Conservation (phyloP, 148 eudicot species). For the Silene uniflora region DNA sequence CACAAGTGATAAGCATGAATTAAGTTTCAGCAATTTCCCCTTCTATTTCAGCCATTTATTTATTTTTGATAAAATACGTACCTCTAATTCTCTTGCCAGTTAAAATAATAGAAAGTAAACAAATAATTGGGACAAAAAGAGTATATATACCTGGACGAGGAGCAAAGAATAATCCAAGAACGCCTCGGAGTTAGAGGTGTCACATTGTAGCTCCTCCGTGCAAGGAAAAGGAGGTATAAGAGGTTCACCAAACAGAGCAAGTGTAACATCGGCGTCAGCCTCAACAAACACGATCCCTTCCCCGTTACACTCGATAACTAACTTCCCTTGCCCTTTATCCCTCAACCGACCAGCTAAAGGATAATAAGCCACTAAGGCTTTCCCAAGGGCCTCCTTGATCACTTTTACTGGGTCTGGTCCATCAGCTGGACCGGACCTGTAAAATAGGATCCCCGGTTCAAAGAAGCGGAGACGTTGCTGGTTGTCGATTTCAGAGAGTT, state of each 20-base stretch:
- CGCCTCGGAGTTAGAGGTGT: conserved; percentile 4
- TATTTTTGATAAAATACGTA: too few species aligned
- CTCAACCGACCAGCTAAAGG: conserved; percentile 39
- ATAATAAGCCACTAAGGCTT: conserved; percentile 36
- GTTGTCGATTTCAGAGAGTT: conserved; percentile 36
- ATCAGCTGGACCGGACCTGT: conserved; percentile 16
- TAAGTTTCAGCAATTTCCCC: too few species aligned
- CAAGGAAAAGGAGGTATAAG: conserved; percentile 28
- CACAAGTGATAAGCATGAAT: too few species aligned
- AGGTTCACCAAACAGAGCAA: conserved; percentile 17
- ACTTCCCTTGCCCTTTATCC: conserved; percentile 25
- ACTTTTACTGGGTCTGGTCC: conserved; percentile 26
- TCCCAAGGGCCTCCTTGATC: conserved; percentile 33
- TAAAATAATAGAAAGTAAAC: too few species aligned
- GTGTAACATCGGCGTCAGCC: conserved; percentile 22
- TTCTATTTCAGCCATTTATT: too few species aligned
- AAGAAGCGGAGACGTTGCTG: conserved; percentile 33
- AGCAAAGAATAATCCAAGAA: conserved; percentile 13
- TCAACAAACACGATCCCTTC: conserved; percentile 25
- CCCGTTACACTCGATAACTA: conserved; percentile 31
- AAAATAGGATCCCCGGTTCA: conserved; percentile 32
- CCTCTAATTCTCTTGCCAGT: too few species aligned
- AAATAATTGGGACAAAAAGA: too few species aligned
- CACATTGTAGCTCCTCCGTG: conserved; percentile 17
- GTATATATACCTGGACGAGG: conserved; percentile 18